Conservation (phyloP, 257 asterid species). For the Capsicum chinense region DNA sequence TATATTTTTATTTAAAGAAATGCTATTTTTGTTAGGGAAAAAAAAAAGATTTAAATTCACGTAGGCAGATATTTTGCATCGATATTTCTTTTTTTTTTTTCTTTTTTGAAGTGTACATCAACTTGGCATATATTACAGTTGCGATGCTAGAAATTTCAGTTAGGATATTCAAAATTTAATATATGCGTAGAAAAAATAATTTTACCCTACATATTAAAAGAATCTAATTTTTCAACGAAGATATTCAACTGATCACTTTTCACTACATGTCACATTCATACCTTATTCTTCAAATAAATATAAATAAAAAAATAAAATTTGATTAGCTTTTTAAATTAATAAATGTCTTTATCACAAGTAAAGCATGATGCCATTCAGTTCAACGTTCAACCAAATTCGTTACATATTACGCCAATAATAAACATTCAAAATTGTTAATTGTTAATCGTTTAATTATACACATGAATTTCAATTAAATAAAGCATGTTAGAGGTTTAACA, state of each 20-base stretch:
- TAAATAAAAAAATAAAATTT: neutral
- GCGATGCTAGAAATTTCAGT: no score
- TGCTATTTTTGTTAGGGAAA: neutral
- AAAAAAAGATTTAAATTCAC: neutral
- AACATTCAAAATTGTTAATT: neutral
- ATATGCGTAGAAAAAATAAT: no score
- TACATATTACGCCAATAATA: neutral
- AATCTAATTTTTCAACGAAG: no score
- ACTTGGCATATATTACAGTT: neutral
- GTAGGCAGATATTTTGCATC: neutral
- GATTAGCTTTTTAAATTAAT: neutral
- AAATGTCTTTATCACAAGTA: constrained; percentile 15
- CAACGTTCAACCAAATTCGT: neutral
- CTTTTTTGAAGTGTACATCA: neutral
- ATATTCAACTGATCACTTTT: no score
- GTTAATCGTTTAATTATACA: neutral
- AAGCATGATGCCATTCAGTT: constrained; percentile 25
- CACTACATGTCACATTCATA: neutral
- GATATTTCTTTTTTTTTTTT: neutral
- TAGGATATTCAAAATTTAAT: no score
- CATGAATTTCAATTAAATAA: neutral
- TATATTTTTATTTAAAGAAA: neutral
- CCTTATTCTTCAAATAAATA: no score
- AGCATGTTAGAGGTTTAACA: neutral
- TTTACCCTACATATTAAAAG: no score